Percentiles rank a stretch among this genome's conserved stretches.
Conservation (phyloP, 352 stramenopile species). For the Albugo candida region DNA sequence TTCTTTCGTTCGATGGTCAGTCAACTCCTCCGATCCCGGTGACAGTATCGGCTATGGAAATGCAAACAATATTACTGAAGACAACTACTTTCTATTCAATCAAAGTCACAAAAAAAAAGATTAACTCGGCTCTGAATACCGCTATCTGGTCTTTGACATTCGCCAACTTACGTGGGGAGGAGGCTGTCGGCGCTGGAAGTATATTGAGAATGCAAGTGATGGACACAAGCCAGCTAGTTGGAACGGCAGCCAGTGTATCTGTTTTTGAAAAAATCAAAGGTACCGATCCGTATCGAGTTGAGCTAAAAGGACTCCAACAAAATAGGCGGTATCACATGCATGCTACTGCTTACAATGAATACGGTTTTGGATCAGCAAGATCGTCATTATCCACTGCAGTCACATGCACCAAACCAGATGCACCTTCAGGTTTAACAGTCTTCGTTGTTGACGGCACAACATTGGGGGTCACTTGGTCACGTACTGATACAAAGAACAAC, state of each 20-base stretch:
- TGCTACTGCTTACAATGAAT: conserved; percentile 63
- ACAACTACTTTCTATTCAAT: conserved; percentile 74
- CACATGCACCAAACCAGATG: not conserved
- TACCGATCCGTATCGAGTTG: conserved; percentile 73
- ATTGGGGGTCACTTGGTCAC: not conserved
- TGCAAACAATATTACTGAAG: conserved; percentile 62
- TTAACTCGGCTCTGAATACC: conserved; percentile 25
- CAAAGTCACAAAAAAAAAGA: conserved; percentile 32
- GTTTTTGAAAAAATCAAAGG: conserved; percentile 79
- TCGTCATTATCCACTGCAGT: not conserved
- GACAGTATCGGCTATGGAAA: conserved; percentile 53
- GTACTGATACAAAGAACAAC: no score
- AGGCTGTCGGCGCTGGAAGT: conserved; percentile 82
- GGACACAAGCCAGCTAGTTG: conserved; percentile 26
- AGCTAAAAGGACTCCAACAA: conserved; percentile 28
- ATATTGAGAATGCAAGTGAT: conserved; percentile 58
- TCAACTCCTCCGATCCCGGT: conserved; percentile 49
- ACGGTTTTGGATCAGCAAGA: conserved; percentile 24
- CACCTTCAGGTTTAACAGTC: not conserved
- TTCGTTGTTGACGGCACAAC: not conserved
- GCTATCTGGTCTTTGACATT: conserved; percentile 88
- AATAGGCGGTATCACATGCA: conserved; percentile 53
- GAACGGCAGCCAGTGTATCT: conserved; percentile 30
- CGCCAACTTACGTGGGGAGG: conserved; percentile 80
- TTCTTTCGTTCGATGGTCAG: conserved; percentile 80